These are phyloP conservation scores for Flaveria brownii DNA, from an alignment of 129 eudicot species.

Conservation along the genomic window DNA sequence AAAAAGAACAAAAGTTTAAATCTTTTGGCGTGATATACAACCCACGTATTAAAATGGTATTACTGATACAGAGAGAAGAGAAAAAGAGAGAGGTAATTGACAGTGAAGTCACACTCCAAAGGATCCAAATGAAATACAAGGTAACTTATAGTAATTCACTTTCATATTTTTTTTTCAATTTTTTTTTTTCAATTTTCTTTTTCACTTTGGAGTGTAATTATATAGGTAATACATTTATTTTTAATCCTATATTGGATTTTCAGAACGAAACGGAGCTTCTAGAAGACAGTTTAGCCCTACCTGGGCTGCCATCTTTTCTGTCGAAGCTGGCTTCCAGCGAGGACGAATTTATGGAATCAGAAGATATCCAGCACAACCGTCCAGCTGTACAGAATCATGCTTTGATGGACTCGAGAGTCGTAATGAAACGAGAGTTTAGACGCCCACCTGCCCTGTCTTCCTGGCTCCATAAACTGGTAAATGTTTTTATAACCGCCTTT, in stretches of 20 bases:
- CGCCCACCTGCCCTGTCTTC: conserved; percentile 50
- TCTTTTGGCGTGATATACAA: not conserved
- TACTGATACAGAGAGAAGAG: conserved; percentile 44
- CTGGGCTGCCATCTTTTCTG: conserved; percentile 64
- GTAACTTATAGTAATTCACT: conserved; percentile 37
- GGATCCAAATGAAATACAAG: conserved; percentile 86
- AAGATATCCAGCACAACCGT: conserved; percentile 57
- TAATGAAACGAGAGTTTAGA: conserved; percentile 47
- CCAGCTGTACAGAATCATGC: conserved; percentile 47
- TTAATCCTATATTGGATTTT: conserved; percentile 15
- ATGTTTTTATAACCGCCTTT: conserved; percentile 2
- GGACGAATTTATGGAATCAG: conserved; percentile 82
- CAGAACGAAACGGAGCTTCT: conserved; percentile 89
- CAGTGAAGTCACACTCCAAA: conserved; percentile 80
- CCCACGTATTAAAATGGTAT: not conserved
- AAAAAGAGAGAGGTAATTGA: conserved; percentile 42
- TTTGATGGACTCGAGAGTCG: conserved; percentile 47
- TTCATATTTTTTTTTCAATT: not conserved
- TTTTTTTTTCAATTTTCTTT: not conserved
- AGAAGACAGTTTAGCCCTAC: conserved; percentile 76
- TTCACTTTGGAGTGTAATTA: conserved; percentile 9
- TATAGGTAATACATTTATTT: not conserved
- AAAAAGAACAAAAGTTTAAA: not conserved
- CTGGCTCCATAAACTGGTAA: conserved; percentile 88
- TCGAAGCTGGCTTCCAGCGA: conserved; percentile 71